These are phyloP conservation scores for Botrytis aclada DNA, from an alignment of 2,329 filamentous ascomycete species.

Conservation along the genomic window DNA sequence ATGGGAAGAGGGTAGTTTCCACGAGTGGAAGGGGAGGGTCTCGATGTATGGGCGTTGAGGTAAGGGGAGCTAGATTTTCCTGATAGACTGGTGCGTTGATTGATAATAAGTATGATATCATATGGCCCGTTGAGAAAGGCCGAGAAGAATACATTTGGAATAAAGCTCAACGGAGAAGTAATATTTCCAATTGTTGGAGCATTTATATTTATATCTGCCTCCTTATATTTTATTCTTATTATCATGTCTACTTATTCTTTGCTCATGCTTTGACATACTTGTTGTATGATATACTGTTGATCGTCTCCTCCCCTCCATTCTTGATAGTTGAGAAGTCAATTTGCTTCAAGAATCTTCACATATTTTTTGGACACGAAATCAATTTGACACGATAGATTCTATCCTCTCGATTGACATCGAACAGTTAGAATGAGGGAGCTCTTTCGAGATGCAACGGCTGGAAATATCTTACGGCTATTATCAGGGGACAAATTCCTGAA, in stretches of 20 bases:
- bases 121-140: background rate
- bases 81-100: background rate
- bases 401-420: background rate
- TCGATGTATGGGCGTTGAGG: background rate
- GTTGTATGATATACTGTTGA: background rate
- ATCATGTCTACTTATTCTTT: background rate
- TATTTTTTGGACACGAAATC: background rate
- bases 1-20: background rate
- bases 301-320: background rate
- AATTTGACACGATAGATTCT: background rate
- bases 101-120: slow-evolving; percentile 7
- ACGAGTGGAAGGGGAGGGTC: background rate
- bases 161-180: background rate
- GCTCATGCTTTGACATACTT: background rate
- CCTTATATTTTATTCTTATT: background rate
- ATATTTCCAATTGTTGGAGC: background rate
- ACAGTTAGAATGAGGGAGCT: slow-evolving; percentile 4
- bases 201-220: background rate
- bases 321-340: background rate
- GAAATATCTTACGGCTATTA: background rate
- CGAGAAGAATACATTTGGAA: background rate
- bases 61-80: background rate
- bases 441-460: slow-evolving; percentile 8
- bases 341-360: background rate
- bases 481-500: background rate